Base-by-base conservation (phyloP, 345 rosid species). In the Eucalyptus cloeziana region DNA sequence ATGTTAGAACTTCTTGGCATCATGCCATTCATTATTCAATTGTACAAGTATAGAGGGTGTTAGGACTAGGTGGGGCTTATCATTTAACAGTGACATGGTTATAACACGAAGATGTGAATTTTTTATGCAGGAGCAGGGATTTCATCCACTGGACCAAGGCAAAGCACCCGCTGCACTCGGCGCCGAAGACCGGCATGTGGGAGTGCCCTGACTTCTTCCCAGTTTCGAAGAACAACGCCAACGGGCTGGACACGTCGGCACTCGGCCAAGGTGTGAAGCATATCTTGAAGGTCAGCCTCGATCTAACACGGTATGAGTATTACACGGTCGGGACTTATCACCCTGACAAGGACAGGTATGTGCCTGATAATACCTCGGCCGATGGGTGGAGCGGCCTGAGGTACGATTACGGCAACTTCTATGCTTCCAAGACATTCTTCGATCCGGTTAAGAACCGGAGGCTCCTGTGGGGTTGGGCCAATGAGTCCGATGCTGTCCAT, bases 131-230 rank as follows among this genome's bases (percentile, higher is more conserved):
- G 67, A 98, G 99, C 49, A 88, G 87, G 87, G 98, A 98, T 25
- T 98, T 98, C 85, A 87, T 91, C 86, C 67, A 87, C 10, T 98
- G 99, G 99, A 88, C 86, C 27, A 95, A 94, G 93, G 95, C 96
- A 13, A 90, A 92, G 60, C 97, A 97, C 85, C 99, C 98, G 1
- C 25, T 98, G 2, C 98, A 98, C 87, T 92, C 97, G 1, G 86
- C 83, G 43, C 54, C 87, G 0, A 67, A 88, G 3, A 93, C 98
- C 30, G 99, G 96, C n/a, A 95, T 94, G 97, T 96, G 97, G 97
- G 99, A 98, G 86, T 97, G 99, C 91, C 99, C 96, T 2, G 99
- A 97, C 89, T 96, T 97, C 86, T 97, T 88, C 85, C 98, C 99
- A 3, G 97, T 97, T 83, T 71, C 93, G 5, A 2, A 87, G 21